These are phyloP conservation scores for Brassica napus DNA, from an alignment of 345 rosid genomes.

Conservation along the genomic window DNA sequence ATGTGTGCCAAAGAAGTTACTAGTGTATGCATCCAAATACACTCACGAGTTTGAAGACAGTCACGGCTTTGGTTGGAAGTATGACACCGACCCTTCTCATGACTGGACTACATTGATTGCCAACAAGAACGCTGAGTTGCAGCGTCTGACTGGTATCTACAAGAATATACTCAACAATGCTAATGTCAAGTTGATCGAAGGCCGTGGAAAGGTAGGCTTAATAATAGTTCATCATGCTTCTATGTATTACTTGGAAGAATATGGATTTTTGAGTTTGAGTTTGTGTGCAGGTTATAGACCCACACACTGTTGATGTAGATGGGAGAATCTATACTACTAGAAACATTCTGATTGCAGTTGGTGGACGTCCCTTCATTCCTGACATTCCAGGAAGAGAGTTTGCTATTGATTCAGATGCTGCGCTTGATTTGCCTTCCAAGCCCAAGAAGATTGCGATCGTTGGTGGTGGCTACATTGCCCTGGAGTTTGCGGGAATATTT, in stretches of 20 bases:
- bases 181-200: constrained; percentile 74
- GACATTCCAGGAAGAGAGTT: constrained; percentile 85
- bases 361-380: constrained; percentile 90
- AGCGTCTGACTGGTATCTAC: constrained; percentile 83
- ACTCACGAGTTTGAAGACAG: constrained; percentile 94
- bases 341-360: constrained; percentile 78
- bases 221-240: neutral
- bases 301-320: constrained; percentile 83
- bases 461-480: constrained; percentile 92
- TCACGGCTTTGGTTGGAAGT: constrained; percentile 87
- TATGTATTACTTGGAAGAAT: neutral
- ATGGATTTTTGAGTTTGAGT: constrained; percentile 16
- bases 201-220: constrained; percentile 84
- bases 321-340: constrained; percentile 75
- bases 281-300: constrained; percentile 63
- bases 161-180: constrained; percentile 73
- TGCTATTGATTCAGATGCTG: constrained; percentile 91
- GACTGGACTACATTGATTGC: constrained; percentile 94
- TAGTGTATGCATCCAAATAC: constrained; percentile 86
- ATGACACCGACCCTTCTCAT: constrained; percentile 73
- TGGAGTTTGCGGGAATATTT: constrained; percentile 92
- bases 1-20: constrained; percentile 94
- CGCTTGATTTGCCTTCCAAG: constrained; percentile 89
- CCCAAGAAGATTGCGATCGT: constrained; percentile 80
- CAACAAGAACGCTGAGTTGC: constrained; percentile 91